A percentile compares a stretch with the other conserved stretches of the same genome.
Evolutionary conservation across 1,284 basidiomycete species (phyloP).

Genomic region (Sparassis latifolia): DNA sequence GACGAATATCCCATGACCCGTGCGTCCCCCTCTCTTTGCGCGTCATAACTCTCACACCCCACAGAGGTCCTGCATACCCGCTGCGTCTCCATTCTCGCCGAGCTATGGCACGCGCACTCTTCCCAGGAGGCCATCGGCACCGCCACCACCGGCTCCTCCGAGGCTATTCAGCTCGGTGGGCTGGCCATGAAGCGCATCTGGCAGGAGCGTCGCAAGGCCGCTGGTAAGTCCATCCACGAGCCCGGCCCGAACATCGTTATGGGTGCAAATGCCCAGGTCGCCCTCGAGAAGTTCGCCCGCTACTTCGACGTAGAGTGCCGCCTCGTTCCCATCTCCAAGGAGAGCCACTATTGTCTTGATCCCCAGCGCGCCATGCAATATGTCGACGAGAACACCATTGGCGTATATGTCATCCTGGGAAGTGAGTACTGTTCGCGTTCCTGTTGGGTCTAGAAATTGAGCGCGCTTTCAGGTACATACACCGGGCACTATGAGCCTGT

Average conservation of each 20-base stretch:
- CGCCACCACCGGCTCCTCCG: slow-evolving; percentile 90
- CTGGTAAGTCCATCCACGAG: slow-evolving; percentile 82
- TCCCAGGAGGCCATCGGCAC: slow-evolving; percentile 77
- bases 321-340: slow-evolving; percentile 71
- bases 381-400: slow-evolving; percentile 91
- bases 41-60: background rate
- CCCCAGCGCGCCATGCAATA: slow-evolving; percentile 82
- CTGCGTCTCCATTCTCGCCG: slow-evolving; percentile 82
- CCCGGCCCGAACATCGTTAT: slow-evolving; percentile 54
- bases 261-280: slow-evolving; percentile 35
- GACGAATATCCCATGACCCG: slow-evolving; percentile 90
- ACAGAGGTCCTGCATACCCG: slow-evolving; percentile 73
- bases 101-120: slow-evolving; percentile 87
- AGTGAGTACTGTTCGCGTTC: slow-evolving; percentile 33
- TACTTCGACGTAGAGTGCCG: slow-evolving; percentile 89
- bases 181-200: slow-evolving; percentile 93
- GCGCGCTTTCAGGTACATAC: slow-evolving; percentile 60
- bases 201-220: slow-evolving; percentile 84
- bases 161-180: slow-evolving; percentile 91
- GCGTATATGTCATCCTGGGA: slow-evolving; percentile 74
- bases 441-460: slow-evolving; percentile 2
- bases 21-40: slow-evolving; percentile 25
- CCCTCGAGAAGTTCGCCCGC: slow-evolving; percentile 81
- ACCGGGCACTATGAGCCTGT: slow-evolving; percentile 94
- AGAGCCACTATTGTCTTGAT: slow-evolving; percentile 78